A percentile compares a stretch with the other conserved stretches of the same genome.
These are phyloP conservation scores for Blumeria graminis DNA, from an alignment of 2,329 filamentous ascomycete species.

Conservation along the genomic window DNA sequence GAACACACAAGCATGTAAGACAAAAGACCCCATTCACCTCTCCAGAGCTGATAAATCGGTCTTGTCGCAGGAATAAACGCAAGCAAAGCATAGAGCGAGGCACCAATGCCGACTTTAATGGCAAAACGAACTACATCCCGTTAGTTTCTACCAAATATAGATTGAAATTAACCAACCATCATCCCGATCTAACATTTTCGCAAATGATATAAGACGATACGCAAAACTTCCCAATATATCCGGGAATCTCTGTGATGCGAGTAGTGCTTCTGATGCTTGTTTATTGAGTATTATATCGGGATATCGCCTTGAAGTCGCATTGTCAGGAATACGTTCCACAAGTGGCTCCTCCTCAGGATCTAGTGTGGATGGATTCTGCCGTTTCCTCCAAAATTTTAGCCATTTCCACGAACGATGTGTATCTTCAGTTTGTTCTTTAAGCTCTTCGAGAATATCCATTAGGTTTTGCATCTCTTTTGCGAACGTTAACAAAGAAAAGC, in stretches of 20 bases:
- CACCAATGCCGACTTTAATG: conserved; percentile 79
- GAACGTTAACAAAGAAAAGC: conserved; percentile 73
- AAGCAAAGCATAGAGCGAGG: conserved; percentile 68
- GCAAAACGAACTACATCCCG: conserved; percentile 38
- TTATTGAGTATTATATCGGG: conserved; percentile 8
- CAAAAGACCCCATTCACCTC: conserved; percentile 87
- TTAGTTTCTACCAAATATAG: not conserved
- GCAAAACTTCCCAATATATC: conserved; percentile 5
- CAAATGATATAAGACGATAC: conserved; percentile 26
- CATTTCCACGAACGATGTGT: conserved; percentile 55
- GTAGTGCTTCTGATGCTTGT: conserved; percentile 5
- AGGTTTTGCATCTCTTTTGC: conserved; percentile 73
- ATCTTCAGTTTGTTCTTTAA: conserved; percentile 46
- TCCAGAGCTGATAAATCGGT: conserved; percentile 63
- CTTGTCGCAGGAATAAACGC: conserved; percentile 62
- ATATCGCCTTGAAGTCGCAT: conserved; percentile 8
- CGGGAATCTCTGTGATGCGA: conserved; percentile 1
- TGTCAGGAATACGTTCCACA: conserved; percentile 9
- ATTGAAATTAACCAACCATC: conserved; percentile 25
- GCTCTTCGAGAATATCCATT: conserved; percentile 59
- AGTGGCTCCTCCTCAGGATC: conserved; percentile 12
- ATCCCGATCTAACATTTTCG: conserved; percentile 34
- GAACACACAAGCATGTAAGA: conserved; percentile 97
- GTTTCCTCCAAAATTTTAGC: conserved; percentile 51
- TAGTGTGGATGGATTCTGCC: conserved; percentile 1